Conservation (phyloP, 108 stramenopile genomes). For the Schizochytrium sp. region DNA sequence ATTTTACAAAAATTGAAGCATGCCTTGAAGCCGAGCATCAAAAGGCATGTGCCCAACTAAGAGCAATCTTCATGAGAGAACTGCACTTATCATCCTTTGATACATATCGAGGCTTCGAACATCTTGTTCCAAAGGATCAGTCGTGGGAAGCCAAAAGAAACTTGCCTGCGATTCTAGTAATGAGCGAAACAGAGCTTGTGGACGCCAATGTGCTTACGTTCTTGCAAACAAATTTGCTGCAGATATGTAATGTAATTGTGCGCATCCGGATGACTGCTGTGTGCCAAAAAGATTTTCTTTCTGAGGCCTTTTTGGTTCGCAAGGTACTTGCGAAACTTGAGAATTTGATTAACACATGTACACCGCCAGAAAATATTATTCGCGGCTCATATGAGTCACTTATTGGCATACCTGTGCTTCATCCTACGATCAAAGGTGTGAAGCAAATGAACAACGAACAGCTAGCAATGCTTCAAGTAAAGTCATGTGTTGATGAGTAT, state of each 20-base stretch:
- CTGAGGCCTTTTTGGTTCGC: background rate
- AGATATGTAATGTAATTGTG: background rate
- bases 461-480: background rate
- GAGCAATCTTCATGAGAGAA: background rate
- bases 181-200: background rate
- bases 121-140: background rate
- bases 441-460: background rate
- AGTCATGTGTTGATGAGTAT: conserved; percentile 29
- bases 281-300: background rate
- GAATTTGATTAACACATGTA: background rate
- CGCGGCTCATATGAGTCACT: background rate
- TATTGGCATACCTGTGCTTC: background rate
- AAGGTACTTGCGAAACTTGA: conserved; percentile 13
- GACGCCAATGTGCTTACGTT: background rate
- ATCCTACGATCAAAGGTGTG: background rate
- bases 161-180: background rate
- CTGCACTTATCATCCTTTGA: background rate
- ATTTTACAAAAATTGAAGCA: conserved; percentile 8
- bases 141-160: background rate
- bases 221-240: background rate
- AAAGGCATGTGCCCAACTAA: background rate
- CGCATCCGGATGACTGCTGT: background rate
- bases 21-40: background rate
- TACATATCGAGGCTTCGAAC: background rate
- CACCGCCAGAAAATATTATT: background rate